Percentiles rank a stretch among this genome's conserved stretches.
Conservation (phyloP, 352 stramenopile genomes). For the Phytophthora tentaculata region DNA sequence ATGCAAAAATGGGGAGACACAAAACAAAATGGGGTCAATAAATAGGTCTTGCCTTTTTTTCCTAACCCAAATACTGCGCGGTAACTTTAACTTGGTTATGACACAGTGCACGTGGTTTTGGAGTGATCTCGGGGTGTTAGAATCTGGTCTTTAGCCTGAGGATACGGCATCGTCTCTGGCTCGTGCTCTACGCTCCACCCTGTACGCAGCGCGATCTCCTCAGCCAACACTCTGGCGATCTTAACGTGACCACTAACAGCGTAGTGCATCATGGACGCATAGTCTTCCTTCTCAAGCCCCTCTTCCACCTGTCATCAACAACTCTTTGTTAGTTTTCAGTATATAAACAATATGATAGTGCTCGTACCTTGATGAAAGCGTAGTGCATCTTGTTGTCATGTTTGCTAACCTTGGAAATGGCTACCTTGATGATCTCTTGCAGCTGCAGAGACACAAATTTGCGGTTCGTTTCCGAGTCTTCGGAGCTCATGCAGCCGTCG, state of each 20-base stretch:
- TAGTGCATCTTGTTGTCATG: constrained; percentile 87
- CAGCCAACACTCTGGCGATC: constrained; percentile 72
- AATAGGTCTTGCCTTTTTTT: constrained; percentile 40
- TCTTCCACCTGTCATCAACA: constrained; percentile 57
- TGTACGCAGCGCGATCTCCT: constrained; percentile 74
- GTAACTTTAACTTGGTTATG: constrained; percentile 38
- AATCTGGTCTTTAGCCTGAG: constrained; percentile 81
- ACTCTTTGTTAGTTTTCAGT: not conserved
- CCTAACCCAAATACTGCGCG: constrained; percentile 9
- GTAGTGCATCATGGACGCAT: constrained; percentile 84
- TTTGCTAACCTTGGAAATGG: constrained; percentile 79
- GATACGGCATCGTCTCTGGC: constrained; percentile 75
- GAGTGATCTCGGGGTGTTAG: constrained; percentile 65
- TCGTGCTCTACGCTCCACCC: constrained; percentile 65
- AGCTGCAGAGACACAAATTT: constrained; percentile 82
- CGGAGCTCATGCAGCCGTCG: constrained; percentile 80
- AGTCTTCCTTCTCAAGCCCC: constrained; percentile 69
- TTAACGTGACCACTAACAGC: constrained; percentile 86
- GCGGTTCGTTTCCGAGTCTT: constrained; percentile 76
- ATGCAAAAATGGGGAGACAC: constrained; percentile 10
- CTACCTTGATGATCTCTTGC: constrained; percentile 88
- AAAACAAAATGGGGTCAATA: constrained; percentile 35
- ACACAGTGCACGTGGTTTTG: constrained; percentile 45
- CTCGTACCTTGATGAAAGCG: constrained; percentile 72
- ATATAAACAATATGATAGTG: not conserved